These are phyloP conservation scores for Polyporus arcularius DNA, from an alignment of 768 basidiomycete species.

Conservation along the genomic window DNA sequence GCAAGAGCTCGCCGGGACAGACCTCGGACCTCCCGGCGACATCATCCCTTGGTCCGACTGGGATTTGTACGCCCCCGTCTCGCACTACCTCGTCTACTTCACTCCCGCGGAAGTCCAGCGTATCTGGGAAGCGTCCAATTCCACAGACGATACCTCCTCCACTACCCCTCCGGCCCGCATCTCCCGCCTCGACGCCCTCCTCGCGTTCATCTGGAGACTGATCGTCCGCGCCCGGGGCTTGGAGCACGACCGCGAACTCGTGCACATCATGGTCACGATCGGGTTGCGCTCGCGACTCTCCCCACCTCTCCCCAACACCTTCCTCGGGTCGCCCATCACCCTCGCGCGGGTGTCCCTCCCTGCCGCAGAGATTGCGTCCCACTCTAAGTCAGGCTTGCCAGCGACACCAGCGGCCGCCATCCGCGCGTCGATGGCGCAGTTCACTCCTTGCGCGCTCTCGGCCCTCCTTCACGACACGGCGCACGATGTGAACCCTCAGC, in stretches of 20 bases:
- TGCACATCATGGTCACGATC: constrained; percentile 31
- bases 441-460: constrained; percentile 28
- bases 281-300: constrained; percentile 29
- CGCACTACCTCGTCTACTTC: constrained; percentile 14
- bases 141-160: too few species aligned
- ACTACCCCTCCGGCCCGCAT: constrained; percentile 2
- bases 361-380: constrained; percentile 5
- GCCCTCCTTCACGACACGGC: constrained; percentile 39
- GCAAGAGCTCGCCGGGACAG: constrained; percentile 2
- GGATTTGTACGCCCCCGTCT: constrained; percentile 10
- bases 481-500: constrained; percentile 31
- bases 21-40: constrained; percentile 1
- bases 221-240: constrained; percentile 33
- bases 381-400: background rate
- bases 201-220: constrained; percentile 39
- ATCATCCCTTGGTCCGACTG: constrained; percentile 13
- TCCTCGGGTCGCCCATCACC: constrained; percentile 38
- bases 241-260: constrained; percentile 19
- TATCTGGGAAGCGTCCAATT: constrained; percentile 33
- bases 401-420: constrained; percentile 30
- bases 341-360: constrained; percentile 28
- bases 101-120: constrained; percentile 28
- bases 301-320: constrained; percentile 24
- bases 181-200: constrained; percentile 39
- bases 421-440: constrained; percentile 27